These are phyloP conservation scores for Grosmannia serpens DNA, from an alignment of 2,329 filamentous ascomycete species.

Conservation along the genomic window DNA sequence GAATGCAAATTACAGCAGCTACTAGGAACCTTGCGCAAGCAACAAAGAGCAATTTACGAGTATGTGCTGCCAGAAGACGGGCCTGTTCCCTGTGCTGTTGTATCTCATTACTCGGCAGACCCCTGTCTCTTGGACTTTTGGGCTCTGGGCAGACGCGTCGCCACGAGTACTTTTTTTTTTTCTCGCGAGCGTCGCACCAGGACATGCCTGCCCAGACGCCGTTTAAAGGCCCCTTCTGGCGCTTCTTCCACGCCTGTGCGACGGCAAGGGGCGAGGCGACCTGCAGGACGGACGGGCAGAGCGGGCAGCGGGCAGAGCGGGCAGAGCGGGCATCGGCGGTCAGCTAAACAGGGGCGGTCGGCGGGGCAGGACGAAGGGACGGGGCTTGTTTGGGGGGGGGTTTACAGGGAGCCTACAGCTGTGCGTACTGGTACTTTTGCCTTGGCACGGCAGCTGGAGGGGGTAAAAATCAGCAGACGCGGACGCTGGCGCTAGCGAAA, in stretches of 20 bases:
- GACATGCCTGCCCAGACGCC: no score
- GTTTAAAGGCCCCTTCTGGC: neutral
- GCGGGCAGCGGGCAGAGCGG: neutral
- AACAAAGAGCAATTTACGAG: neutral
- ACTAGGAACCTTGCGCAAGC: neutral
- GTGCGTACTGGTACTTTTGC: no score
- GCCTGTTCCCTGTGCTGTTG: neutral
- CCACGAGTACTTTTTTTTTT: no score
- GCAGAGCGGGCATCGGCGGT: neutral
- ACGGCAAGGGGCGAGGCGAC: constrained; percentile 13
- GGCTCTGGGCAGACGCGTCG: no score
- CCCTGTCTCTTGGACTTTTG: no score
- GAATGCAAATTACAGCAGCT: neutral
- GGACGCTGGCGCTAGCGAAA: neutral
- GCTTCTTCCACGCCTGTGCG: neutral
- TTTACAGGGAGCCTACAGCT: neutral
- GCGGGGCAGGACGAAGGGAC: no score
- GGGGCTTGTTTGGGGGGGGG: neutral
- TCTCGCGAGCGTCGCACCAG: no score
- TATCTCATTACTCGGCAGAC: no score
- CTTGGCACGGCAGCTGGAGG: no score
- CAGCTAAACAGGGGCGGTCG: neutral
- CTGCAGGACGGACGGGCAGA: constrained; percentile 9
- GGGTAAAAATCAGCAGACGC: neutral
- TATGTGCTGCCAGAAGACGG: no score